Evolutionary conservation across 2,329 filamentous ascomycete species (phyloP), one percentile per base, ranked within the genome.

Genomic region (Clarireedia sp.): DNA sequence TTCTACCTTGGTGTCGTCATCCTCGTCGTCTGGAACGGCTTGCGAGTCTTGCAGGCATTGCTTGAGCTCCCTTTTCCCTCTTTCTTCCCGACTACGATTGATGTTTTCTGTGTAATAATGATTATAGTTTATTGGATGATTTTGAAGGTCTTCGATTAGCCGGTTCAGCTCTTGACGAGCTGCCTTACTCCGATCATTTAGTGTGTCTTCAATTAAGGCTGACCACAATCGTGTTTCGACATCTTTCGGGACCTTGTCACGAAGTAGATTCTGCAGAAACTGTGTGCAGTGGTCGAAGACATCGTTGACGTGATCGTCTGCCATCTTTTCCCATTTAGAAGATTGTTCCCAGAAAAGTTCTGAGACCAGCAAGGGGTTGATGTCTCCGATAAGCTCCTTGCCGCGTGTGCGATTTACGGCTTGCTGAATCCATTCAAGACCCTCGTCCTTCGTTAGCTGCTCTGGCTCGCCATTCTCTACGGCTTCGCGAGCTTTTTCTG

Each of bases 291-390:
- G 12, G 3, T 58, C 21, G 5, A 54, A 60, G 3, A 66, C 57
- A 8, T 41, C 10, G 16, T 65, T 57, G 5, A 65, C 48, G 26
- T 67, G 63, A 3, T 53, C 43, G 0, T 48, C 17, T 2, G 72
- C 67, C 2, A 72, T 59, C 6, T 54, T 24, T 2, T 65, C 54
- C 72, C 72, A 74, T 29, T 64, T 63, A 3, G 58, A 60, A 3
- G 68, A 70, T 56, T 73, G 69, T 49, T 72, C 70, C 62, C 68
- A 68, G 48, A 74, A 74, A 2, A 75, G 59, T 46, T 73, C 71
- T 3, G 68, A 68, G 16, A 75, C 59, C 1, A 74, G 58, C 1
- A 69, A 62, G 2, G 72, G 69, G 54, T 73, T 74, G 63, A 69
- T 71, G 21, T 66, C 71, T 9, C 72, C 72, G 3, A 67, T 54